Evolutionary conservation across 1,139 yeast species (phyloP), one percentile per base, ranked within the genome.

Genomic region (Protomyces arabidopsidicola): DNA sequence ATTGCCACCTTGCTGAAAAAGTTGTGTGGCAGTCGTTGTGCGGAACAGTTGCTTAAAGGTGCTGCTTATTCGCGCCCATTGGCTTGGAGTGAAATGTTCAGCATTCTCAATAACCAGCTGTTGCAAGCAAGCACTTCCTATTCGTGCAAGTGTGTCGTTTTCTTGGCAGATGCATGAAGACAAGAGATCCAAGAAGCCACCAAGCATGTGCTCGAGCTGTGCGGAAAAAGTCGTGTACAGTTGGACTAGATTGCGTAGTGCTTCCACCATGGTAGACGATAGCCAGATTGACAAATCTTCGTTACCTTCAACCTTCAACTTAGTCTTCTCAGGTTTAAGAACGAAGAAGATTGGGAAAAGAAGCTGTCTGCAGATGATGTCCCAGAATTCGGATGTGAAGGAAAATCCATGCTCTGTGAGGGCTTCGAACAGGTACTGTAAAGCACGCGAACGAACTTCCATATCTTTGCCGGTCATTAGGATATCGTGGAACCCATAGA

Each of bases 201-300:
- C 87, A 64, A 93, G 79, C 82, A 88, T 83, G 53, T 82, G 79
- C 68, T 85, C 85, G 71, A 93, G 81, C 1, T 85, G 82, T 42
- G 81, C 86, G 74, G 90, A 93, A 75, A 88, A 91, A 68, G 86
- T 88, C 0, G 91, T 83, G 71, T 91, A 87, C 66, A 95, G 78
- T 0, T 88, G 85, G 69, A 93, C 85, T 87, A 91, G 83, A 71
- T 90, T 89, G 73, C 96, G 84, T 72, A 95, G 79, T 0, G 98
- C 98, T 75, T 95, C 98, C 66, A 95, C 90, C 75, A 95, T 82
- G 0, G 98, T 95, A 0, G 98, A 91, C 0, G 97, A 90, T 62
- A 93, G 78, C 98, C 98, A 95, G 18, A 95, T 96, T 51, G 96
- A 88, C 70, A 90, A 76, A 68, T 88, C 93, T 73, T 93, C 98